Base-by-base conservation (phyloP, 169 alveolate genomes). In the Plasmodium falciparum region DNA sequence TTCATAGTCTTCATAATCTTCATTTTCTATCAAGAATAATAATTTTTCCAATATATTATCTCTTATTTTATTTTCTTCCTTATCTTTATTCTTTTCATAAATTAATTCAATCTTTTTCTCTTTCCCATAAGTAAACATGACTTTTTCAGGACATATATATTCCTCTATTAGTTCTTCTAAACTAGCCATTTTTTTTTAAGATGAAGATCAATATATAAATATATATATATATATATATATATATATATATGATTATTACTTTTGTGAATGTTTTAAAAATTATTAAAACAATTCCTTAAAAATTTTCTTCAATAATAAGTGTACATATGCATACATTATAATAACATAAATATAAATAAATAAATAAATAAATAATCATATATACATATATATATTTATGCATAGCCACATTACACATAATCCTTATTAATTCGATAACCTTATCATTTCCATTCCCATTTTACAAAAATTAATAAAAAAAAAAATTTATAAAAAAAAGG, bases 1-100 rank as follows among this genome's bases (percentile, higher is more conserved):
- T 43, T 12, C 69, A 13, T 54, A 26, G 2, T 11, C 17, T 7
- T 12, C 69, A 13, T 54, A 26, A 12, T 11, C 17, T 7, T 17
- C 66, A 2, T 70, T 26, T 26, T 76, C 52, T 12, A 76, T 13
- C 3, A 76, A 22, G 1, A 6, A 13, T 24, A 76, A 17, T 45
- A 76, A 15, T 50, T 76, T 52, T 59, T 52, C 52, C 22, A 76
- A 26, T 24, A 76, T 76, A 1, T 76, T 70, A n/a, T 47, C 47
- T 47, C 89, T 29, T n/a, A 76, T 76, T 76, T 59, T 76, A 13
- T 65, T 76, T 45, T 52, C 89, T 63, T 76, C 89, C 9, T 76
- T 76, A 43, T 59, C 89, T 59, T 76, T 76, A 26, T 76, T 76
- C 56, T 58, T 50, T 69, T 76, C 89, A 47, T 76, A 76, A 56